Percentiles rank a stretch among this genome's conserved stretches.
Evolutionary conservation across 2,329 filamentous ascomycete species (phyloP).

Genomic region (Xylaria sp.): DNA sequence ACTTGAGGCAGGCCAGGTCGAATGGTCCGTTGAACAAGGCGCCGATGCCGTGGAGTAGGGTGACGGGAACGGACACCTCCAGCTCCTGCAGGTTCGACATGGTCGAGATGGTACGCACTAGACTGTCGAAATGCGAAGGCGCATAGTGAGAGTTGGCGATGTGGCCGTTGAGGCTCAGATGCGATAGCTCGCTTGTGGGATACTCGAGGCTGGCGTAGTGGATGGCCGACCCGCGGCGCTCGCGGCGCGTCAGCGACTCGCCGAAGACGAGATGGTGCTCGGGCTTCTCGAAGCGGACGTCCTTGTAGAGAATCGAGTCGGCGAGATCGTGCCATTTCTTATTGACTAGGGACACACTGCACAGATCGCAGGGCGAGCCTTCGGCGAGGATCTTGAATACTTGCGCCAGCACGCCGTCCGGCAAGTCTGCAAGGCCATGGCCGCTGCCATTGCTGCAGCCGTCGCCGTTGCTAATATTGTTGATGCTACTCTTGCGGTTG

Average conservation of each 20-base stretch:
- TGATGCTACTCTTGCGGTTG: background rate
- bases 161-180: constrained; percentile 55
- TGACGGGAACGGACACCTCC: constrained; percentile 58
- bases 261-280: constrained; percentile 62
- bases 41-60: constrained; percentile 59
- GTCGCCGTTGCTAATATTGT: background rate
- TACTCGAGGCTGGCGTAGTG: constrained; percentile 59
- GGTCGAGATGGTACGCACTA: constrained; percentile 59
- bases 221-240: constrained; percentile 60
- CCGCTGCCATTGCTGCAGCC: background rate
- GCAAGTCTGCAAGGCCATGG: constrained; percentile 47
- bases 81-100: constrained; percentile 63
- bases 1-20: constrained; percentile 60
- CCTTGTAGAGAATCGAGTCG: constrained; percentile 61
- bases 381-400: constrained; percentile 54
- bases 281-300: constrained; percentile 58
- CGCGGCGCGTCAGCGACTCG: constrained; percentile 58
- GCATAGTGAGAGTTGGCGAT: constrained; percentile 50
- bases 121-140: constrained; percentile 54
- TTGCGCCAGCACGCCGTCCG: constrained; percentile 55
- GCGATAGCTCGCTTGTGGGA: constrained; percentile 56
- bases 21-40: constrained; percentile 63
- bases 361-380: constrained; percentile 54
- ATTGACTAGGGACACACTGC: constrained; percentile 57
- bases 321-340: constrained; percentile 57